Percentiles rank a stretch among this genome's conserved stretches.
Evolutionary conservation across 768 basidiomycete genomes (phyloP).

Genomic region (Trametes punicea): DNA sequence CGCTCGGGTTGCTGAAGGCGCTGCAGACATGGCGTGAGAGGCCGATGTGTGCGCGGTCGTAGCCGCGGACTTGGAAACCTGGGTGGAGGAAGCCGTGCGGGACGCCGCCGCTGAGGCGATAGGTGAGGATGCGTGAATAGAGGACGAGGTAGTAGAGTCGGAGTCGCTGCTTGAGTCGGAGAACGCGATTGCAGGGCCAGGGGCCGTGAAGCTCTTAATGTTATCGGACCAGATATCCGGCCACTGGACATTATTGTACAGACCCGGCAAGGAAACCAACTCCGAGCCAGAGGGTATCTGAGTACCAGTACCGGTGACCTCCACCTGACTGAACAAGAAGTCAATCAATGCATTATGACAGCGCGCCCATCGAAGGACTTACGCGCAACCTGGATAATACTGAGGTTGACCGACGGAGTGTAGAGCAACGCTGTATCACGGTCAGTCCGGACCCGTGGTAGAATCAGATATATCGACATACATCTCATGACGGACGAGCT

Average conservation of each 20-base stretch:
- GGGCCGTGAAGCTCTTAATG: conserved; percentile 24
- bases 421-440: conserved; percentile 38
- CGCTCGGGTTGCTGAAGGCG: not conserved
- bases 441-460: not conserved
- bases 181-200: conserved; percentile 26
- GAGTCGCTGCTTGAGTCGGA: conserved; percentile 13
- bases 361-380: conserved; percentile 23
- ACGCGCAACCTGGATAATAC: conserved; percentile 50
- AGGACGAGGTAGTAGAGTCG: conserved; percentile 6
- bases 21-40: not conserved
- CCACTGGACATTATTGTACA: conserved; percentile 26
- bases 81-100: conserved; percentile 10
- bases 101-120: conserved; percentile 11
- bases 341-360: not conserved
- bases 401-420: conserved; percentile 41
- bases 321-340: conserved; percentile 24
- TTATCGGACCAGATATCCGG: conserved; percentile 28
- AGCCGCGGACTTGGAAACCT: conserved; percentile 4
- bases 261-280: conserved; percentile 26
- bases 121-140: conserved; percentile 10
- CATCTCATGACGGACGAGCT: conserved; percentile 52
- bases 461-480: conserved; percentile 21
- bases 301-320: conserved; percentile 27
- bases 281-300: conserved; percentile 22
- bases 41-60: conserved; percentile 1